Percentiles rank a stretch among this genome's conserved stretches.
Evolutionary conservation across 2,329 filamentous ascomycete genomes (phyloP).

Genomic region (Lecanicillium sp.): DNA sequence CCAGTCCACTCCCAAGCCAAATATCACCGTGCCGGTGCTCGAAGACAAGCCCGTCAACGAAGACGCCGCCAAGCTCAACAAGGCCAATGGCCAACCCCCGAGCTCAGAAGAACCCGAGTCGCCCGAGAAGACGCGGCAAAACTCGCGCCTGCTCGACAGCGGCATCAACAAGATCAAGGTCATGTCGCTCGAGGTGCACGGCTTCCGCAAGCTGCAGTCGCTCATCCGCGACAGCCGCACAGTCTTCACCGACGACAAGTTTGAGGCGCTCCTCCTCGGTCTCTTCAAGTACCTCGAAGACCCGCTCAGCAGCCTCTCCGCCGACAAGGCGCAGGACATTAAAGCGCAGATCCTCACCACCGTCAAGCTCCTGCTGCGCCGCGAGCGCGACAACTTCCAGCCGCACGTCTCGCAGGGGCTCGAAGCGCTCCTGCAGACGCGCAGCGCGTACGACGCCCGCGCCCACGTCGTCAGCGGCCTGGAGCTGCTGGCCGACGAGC

Average conservation of each 20-base stretch:
- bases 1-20: constrained; percentile 36
- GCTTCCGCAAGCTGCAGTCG: constrained; percentile 70
- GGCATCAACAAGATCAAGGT: constrained; percentile 66
- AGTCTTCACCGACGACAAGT: constrained; percentile 58
- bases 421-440: constrained; percentile 57
- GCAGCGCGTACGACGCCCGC: constrained; percentile 58
- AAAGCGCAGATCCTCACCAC: constrained; percentile 69
- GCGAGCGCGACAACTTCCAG: constrained; percentile 57
- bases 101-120: constrained; percentile 21
- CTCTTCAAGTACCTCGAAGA: constrained; percentile 67
- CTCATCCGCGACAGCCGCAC: constrained; percentile 61
- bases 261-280: constrained; percentile 58
- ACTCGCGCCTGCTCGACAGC: constrained; percentile 59
- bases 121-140: constrained; percentile 49
- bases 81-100: constrained; percentile 15
- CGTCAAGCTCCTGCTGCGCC: constrained; percentile 63
- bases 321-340: constrained; percentile 62
- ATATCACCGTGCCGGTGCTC: constrained; percentile 42
- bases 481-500: constrained; percentile 65
- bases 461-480: constrained; percentile 68
- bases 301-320: constrained; percentile 42
- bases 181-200: constrained; percentile 69
- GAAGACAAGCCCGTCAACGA: constrained; percentile 56
- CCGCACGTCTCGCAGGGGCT: constrained; percentile 62
- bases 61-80: constrained; percentile 29